Conservation (phyloP, 306 rosid genomes). For the Medicago arabica region DNA sequence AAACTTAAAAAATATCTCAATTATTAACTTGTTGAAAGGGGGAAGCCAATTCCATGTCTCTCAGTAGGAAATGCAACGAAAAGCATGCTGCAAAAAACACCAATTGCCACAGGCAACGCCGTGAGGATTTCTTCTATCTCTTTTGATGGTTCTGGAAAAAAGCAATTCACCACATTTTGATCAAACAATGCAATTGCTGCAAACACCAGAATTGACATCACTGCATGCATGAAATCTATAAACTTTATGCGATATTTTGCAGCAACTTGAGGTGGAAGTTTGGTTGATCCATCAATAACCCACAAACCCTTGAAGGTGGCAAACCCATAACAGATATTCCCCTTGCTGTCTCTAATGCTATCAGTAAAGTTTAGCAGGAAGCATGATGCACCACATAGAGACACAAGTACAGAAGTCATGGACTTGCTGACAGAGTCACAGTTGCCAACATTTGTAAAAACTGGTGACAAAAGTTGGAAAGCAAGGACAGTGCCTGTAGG, state of each 20-base stretch:
- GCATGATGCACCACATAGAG: constrained; percentile 60
- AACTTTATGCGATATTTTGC: constrained; percentile 55
- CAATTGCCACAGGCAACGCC: constrained; percentile 70
- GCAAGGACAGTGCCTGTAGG: constrained; percentile 92
- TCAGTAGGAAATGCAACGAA: constrained; percentile 66
- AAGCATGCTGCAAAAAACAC: constrained; percentile 61
- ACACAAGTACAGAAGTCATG: constrained; percentile 57
- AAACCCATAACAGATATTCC: constrained; percentile 72
- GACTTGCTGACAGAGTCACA: constrained; percentile 66
- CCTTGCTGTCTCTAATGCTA: constrained; percentile 66
- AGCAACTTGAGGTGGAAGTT: constrained; percentile 48
- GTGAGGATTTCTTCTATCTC: constrained; percentile 64
- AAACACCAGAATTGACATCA: constrained; percentile 66
- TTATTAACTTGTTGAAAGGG: constrained; percentile 51
- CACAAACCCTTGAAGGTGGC: constrained; percentile 72
- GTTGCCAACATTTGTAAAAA: constrained; percentile 69
- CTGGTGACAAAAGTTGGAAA: constrained; percentile 82
- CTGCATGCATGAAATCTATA: constrained; percentile 71
- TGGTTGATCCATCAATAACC: constrained; percentile 69
- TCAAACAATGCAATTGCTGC: constrained; percentile 75
- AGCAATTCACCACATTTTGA: constrained; percentile 68
- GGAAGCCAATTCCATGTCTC: constrained; percentile 88
- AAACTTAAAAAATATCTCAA: not conserved
- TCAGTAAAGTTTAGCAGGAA: constrained; percentile 70
- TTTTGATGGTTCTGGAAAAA: constrained; percentile 65